A percentile compares a stretch with the other conserved stretches of the same genome.
phyloP scores from a whole-genome alignment of 495 filamentous ascomycete genomes.

The Trichocladium antarcticum region DNA sequence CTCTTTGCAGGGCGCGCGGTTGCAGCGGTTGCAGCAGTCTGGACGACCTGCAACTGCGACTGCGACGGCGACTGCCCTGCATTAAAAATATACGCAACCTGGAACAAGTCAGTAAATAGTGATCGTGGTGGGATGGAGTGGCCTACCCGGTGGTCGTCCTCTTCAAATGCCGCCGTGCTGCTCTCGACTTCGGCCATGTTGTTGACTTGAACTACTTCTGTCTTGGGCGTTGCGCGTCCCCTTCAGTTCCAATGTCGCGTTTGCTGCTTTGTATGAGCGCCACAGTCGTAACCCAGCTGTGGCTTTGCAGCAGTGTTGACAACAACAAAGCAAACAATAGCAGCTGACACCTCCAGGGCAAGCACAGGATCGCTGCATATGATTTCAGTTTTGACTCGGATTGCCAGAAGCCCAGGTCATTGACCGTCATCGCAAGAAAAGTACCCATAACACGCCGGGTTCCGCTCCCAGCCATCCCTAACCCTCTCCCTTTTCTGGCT shows the following conservation, averaged over 20 bases:
- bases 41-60: too few relatives aligned
- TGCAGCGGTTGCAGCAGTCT: too few relatives aligned
- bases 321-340: too few relatives aligned
- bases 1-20: constrained; percentile 55
- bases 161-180: constrained; percentile 11
- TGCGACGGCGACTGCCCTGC: too few relatives aligned
- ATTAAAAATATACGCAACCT: constrained; percentile 65
- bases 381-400: too few relatives aligned
- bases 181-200: constrained; percentile 13
- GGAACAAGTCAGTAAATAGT: background rate
- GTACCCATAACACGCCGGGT: too few relatives aligned
- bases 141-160: constrained; percentile 28
- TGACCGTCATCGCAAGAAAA: too few relatives aligned
- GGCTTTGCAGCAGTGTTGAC: background rate
- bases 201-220: background rate
- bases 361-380: too few relatives aligned
- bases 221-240: background rate
- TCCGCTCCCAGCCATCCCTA: too few relatives aligned
- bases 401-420: too few relatives aligned
- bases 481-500: too few relatives aligned
- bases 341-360: too few relatives aligned
- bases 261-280: background rate
- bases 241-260: background rate
- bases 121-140: background rate
- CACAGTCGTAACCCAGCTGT: background rate